Conservation (phyloP, 257 asterid genomes). For the Scutellaria minor region DNA sequence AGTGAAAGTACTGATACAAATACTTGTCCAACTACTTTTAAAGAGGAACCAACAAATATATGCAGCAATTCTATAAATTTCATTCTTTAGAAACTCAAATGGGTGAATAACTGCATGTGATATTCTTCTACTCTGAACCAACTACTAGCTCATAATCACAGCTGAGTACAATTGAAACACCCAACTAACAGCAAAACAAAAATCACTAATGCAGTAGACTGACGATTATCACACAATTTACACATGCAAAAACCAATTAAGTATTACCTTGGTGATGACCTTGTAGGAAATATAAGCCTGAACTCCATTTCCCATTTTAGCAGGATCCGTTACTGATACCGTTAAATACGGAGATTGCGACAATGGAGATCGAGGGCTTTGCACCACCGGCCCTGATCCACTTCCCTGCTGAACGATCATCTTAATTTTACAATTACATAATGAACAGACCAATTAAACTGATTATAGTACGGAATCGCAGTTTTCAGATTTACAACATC, state of each 20-base stretch:
- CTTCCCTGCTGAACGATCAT: conserved; percentile 61
- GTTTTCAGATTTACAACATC: conserved; percentile 32
- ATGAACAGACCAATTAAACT: neutral
- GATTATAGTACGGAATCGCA: conserved; percentile 26
- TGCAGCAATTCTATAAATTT: neutral
- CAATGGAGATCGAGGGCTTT: conserved; percentile 90
- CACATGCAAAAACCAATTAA: conserved; percentile 21
- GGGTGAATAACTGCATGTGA: neutral
- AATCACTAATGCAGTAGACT: conserved; percentile 20
- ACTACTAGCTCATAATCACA: conserved; percentile 23
- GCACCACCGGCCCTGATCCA: conserved; percentile 72
- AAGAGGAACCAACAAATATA: neutral
- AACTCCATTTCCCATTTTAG: conserved; percentile 98
- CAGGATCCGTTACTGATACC: conserved; percentile 94
- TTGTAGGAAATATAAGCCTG: conserved; percentile 98
- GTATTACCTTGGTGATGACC: conserved; percentile 86
- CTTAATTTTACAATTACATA: conserved; percentile 31
- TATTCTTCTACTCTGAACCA: conserved; percentile 14
- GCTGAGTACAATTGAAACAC: conserved; percentile 5
- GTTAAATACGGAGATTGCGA: conserved; percentile 70
- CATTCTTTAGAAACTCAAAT: neutral
- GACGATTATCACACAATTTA: neutral
- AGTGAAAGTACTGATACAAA: neutral
- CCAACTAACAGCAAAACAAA: conserved; percentile 23
- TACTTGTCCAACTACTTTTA: neutral